Evolutionary conservation across 352 stramenopile genomes (phyloP), one percentile per base, ranked within the genome.

Genomic region (Hyaloperonospora arabidopsidis): DNA sequence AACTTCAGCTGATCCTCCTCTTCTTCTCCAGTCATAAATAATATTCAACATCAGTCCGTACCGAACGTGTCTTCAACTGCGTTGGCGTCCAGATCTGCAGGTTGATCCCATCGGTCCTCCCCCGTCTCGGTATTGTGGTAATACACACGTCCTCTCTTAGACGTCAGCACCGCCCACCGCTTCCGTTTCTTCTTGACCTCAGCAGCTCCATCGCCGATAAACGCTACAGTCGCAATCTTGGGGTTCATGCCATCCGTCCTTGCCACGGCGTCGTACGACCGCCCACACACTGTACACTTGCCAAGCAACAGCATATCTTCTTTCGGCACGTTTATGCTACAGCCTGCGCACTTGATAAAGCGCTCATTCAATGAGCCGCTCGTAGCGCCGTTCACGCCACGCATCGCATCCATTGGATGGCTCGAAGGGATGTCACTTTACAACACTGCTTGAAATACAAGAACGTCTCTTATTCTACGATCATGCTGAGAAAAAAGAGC

Each of bases 71-170:
- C 74, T 29, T 83, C 73, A 1, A 63, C 66, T 1, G 76, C 76
- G 15, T 87, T 73, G 23, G 74, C 76, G 15, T 86, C 80, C 52
- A 86, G 54, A 23, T 91, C 80, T 12, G 67, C 57, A 1, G 80
- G 80, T 47, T 79, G 77, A 21, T 87, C 76, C 80, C 80, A 91
- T 47, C 74, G 72, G 50, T 91, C 80, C 57, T 91, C 80, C 32
- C 80, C 80, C 5, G 77, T 91, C 48, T 91, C 80, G 25, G 78
- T 77, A 59, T 91, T 91, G 65, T 91, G 77, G 51, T 91, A 91
- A 56, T 89, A 91, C n/a, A 61, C 79, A n/a, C 70, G 55, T 4
- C 78, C 80, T 18, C 73, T 65, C 47, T 76, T 86, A 21, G 76
- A 87, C 34, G 49, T 68, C n/a, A 91, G 63, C 46, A 75, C 74